phyloP scores from a whole-genome alignment of 1,284 basidiomycete species.

The Apiotrichum sp. region DNA sequence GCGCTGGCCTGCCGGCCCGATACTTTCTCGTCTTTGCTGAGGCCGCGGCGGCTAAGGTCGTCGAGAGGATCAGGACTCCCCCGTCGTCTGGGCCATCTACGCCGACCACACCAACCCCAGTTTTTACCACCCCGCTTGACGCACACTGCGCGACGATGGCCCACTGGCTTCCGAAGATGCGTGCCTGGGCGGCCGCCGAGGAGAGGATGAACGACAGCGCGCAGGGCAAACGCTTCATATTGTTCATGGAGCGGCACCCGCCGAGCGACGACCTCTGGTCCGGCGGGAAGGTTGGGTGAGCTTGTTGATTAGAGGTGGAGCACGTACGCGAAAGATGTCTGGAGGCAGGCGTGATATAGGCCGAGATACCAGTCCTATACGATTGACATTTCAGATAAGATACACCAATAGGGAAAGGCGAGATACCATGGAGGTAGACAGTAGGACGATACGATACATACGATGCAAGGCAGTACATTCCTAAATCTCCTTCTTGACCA shows the following conservation, averaged over 20 bases:
- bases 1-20: background rate
- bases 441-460: too few species aligned
- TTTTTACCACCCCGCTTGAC: background rate
- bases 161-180: constrained; percentile 1
- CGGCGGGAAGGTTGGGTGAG: background rate
- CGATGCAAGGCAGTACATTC: background rate
- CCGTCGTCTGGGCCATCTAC: background rate
- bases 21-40: background rate
- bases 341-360: too few species aligned
- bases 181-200: background rate
- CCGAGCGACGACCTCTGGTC: background rate
- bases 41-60: background rate
- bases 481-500: constrained; percentile 47
- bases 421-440: too few species aligned
- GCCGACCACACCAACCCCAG: background rate
- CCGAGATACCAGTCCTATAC: too few species aligned
- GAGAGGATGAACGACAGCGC: background rate
- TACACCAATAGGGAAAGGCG: too few species aligned
- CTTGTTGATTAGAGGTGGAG: too few species aligned
- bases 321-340: too few species aligned
- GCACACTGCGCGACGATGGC: background rate
- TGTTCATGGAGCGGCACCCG: constrained; percentile 4
- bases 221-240: background rate
- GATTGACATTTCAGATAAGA: too few species aligned
- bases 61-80: background rate